Evolutionary conservation across 1,284 basidiomycete species (phyloP), one percentile per base, ranked within the genome.

Genomic region (Rhodotorula sp.): DNA sequence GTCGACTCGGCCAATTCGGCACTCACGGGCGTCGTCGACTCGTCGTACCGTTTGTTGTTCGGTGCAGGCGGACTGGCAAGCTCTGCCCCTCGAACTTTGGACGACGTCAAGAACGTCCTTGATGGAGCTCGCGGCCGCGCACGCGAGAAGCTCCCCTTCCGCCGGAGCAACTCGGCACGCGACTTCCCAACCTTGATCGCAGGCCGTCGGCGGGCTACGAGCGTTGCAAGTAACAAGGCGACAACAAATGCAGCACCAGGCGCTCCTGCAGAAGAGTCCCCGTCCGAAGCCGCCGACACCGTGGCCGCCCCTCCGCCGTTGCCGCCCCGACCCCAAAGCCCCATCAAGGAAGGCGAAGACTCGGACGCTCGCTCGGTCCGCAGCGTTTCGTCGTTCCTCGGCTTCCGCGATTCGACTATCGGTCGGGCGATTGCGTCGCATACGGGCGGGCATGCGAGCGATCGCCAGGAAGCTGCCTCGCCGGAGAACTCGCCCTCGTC

Each of bases 21-120:
- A 3, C 71, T 79, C 26, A 67, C 65, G 6, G 67, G 67, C 39
- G 69, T 77, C 51, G 76, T 74, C 51, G 70, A 75, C 39, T 68
- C 69, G 15, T 71, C 71, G 8, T 77, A 74, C 59, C 69, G 73
- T 16, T 69, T 77, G 49, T 64, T 78, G 14, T 77, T 77, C 46
- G 63, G 63, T 1, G 52, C 63, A 0, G 56, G 56, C 5, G 63
- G 63, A 4, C 16, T 64, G 6, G 46, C 63, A 7, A 46, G 52
- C 26, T 49, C 47, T 5, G 72, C 72, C 31, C 78, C 78, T 0
- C 67, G 69, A 58, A 78, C 74, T 29, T 61, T 79, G 23, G 78
- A 79, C n/a, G 78, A 79, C 14, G 78, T 79, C 16, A 71, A 69
- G 52, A 75, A 65, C 31, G 77, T 79, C 1, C 54, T 79, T 7